Evolutionary conservation across 768 basidiomycete genomes (phyloP), one percentile per base, ranked within the genome.

Genomic region (Russula olivacea): DNA sequence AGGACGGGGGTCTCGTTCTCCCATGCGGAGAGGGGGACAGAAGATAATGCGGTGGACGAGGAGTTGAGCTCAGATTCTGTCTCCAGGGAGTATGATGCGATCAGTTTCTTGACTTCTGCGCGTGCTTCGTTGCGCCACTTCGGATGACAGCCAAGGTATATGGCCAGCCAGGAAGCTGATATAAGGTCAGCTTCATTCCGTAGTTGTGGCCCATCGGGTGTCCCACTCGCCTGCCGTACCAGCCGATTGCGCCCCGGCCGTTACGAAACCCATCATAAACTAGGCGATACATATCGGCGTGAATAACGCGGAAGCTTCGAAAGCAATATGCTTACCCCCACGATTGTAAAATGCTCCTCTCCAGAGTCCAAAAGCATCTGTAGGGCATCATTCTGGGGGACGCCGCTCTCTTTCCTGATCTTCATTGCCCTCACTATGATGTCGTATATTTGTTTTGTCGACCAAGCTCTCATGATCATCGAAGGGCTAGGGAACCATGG

Each of bases 241-340:
- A 50, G 88, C 89, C 14, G 89, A 87, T 69, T 88, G 80, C 41
- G 88, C 85, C n/a, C 89, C 89, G 38, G 89, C 89, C 61, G 89
- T 86, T 58, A 91, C 76, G 17, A 91, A 75, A 34, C 89, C 89
- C 85, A 90, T 89, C 62, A 89, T 87, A 91, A 32, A 90, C 88
- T 89, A 63, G 66, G n/a, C 56, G 58, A 67, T 55, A 36, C 61
- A 61, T 32, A 58, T 65, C 68, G 66, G 68, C 65, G 51, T 28
- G 57, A 55, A 59, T 43, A 50, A 38, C 38, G 41, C 51, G 12
- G 28, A 55, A n/a, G 50, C 47, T 28, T 61, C 30, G 49, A 23
- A 56, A 34, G 28, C 48, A 60, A 61, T 52, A 23, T 41, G 75
- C 80, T 70, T 74, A 89, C 88, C 63, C 88, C 89, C 48, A 90